Evolutionary conservation across 345 rosid species (phyloP).

Genomic region (Aegle marmelos): DNA sequence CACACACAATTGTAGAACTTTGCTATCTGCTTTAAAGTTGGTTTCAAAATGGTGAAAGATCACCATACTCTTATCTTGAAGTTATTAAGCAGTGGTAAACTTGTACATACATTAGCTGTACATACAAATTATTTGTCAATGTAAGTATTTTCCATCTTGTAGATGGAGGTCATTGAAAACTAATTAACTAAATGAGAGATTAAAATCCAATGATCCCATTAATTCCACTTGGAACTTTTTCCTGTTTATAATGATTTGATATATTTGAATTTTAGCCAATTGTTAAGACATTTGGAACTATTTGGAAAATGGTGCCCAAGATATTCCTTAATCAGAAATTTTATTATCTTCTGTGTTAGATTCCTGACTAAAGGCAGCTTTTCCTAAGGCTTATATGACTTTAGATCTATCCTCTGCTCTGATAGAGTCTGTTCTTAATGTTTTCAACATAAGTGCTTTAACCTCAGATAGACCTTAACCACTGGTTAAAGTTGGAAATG

Average conservation of each 20-base stretch:
- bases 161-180: not conserved
- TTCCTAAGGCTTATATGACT: not conserved
- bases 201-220: not conserved
- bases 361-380: not conserved
- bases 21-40: not conserved
- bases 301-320: not conserved
- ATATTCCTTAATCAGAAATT: not conserved
- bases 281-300: not conserved
- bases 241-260: not conserved
- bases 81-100: not conserved
- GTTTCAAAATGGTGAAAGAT: constrained; percentile 2
- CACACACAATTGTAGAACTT: not conserved
- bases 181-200: not conserved
- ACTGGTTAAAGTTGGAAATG: not conserved
- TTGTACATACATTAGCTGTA: not conserved
- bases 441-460: not conserved
- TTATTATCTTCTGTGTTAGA: not conserved
- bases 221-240: not conserved
- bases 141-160: not conserved
- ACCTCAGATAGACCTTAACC: not conserved
- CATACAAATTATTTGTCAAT: not conserved
- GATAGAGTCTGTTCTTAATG: not conserved
- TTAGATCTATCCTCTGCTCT: not conserved
- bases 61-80: not conserved
- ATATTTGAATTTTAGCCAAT: not conserved